Base-by-base conservation (phyloP, 768 basidiomycete genomes). In the Favolaschia claudopus region DNA sequence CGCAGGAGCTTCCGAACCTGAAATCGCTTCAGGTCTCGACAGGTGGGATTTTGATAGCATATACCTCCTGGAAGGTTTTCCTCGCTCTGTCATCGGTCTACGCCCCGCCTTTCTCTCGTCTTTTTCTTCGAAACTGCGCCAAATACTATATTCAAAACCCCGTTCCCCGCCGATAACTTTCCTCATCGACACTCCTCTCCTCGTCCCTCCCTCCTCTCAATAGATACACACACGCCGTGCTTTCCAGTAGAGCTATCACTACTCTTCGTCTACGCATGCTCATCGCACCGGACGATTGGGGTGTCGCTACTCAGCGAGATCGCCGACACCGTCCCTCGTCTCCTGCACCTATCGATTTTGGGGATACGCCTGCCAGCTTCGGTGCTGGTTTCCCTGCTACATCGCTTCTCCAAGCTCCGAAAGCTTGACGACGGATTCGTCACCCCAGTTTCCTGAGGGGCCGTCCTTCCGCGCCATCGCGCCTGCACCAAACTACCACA, bases 61-160 rank as follows among this genome's bases (percentile, higher is more conserved):
- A 15, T 55, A 55, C 53, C 36, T 46, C 44, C 44, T 55, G 28
- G 44, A 55, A 17, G 7, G 32, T 10, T 55, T 55, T 14, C 54
- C 54, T 12, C 43, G 22, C 24, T 32, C 45, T 7, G 25, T 14
- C 7, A 32, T 15, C 10, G 25, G 4, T 4, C 38, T 0, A 14
- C 51, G 7, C 24, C 51, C 19, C 39, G 12, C 10, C 38, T 10
- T 15, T 17, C 39, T 14, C 24, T 33, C 3, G 43, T 37, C 10
- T 15, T 56, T 15, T 24, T 36, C n/a, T n/a, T n/a, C n/a, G n/a
- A 47, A 37, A 29, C 6, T 40, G 7, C 43, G n/a, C 29, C 28
- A 17, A 6, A 19, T 15, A 9, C 8, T 39, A 9, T 40, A 39
- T 25, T 25, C 40, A 4, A 12, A 8, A 20, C 27, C 27, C 28